Percentiles rank a stretch among this genome's conserved stretches.
phyloP scores from a whole-genome alignment of 176 grass and related monocot species.

The Avena atlantica region DNA sequence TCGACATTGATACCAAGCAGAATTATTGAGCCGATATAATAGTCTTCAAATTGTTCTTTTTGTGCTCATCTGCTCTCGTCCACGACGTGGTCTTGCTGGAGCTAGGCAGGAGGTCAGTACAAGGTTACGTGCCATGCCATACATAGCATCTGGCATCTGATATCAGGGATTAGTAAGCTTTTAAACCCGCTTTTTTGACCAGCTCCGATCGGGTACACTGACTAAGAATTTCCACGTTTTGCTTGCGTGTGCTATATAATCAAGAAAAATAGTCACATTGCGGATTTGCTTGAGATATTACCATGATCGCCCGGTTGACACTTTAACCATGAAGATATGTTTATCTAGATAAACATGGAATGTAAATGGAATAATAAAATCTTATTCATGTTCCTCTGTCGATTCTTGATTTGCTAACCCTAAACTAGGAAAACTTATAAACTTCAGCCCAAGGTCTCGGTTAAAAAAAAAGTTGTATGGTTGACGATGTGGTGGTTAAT shows the following conservation, averaged over 20 bases:
- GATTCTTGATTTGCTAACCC: too few relatives aligned
- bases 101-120: neutral
- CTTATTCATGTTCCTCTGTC: too few relatives aligned
- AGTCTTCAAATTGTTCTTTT: slow-evolving; percentile 26
- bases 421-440: too few relatives aligned
- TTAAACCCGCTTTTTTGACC: neutral
- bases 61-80: neutral
- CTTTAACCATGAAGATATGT: neutral
- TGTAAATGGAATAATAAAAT: too few relatives aligned
- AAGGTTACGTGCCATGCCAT: slow-evolving; percentile 5
- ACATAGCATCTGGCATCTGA: neutral
- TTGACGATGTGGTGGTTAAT: too few relatives aligned
- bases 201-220: neutral
- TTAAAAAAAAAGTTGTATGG: too few relatives aligned
- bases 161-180: neutral
- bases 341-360: neutral
- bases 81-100: neutral
- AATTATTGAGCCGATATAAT: slow-evolving; percentile 22
- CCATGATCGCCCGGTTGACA: neutral
- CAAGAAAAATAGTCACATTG: neutral
- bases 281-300: neutral
- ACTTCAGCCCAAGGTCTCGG: too few relatives aligned
- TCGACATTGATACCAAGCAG: slow-evolving; percentile 7
- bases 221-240: slow-evolving; percentile 24
- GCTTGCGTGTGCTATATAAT: slow-evolving; percentile 10